Conservation (phyloP, 1,139 yeast species). For the Hyphopichia burtonii region DNA sequence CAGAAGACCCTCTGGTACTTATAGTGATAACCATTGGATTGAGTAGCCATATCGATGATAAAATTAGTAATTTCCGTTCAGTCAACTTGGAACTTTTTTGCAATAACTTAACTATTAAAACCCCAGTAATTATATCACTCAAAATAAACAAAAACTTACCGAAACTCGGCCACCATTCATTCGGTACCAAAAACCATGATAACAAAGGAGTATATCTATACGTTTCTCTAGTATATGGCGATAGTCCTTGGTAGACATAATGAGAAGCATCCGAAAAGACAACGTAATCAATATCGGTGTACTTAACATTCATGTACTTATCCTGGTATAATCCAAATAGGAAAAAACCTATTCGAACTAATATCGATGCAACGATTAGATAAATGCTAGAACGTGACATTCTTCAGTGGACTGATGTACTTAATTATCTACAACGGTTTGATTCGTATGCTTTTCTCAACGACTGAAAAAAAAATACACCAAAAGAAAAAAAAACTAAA, state of each 20-base stretch:
- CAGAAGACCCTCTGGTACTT: conserved; percentile 91
- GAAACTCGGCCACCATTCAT: conserved; percentile 58
- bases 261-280: conserved; percentile 91
- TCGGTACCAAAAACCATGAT: conserved; percentile 80
- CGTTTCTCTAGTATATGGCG: conserved; percentile 85
- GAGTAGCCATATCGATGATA: conserved; percentile 74
- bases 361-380: conserved; percentile 22
- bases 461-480: background rate
- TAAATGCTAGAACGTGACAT: background rate
- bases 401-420: background rate
- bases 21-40: conserved; percentile 96
- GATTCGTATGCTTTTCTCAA: too few species aligned
- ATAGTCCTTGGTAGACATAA: conserved; percentile 57
- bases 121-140: conserved; percentile 82
- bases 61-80: conserved; percentile 30
- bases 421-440: too few species aligned
- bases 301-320: conserved; percentile 70
- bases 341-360: conserved; percentile 64
- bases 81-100: conserved; percentile 15
- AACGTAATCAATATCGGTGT: conserved; percentile 90
- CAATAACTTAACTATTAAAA: conserved; percentile 50
- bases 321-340: conserved; percentile 89
- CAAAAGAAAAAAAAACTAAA: background rate
- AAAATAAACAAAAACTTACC: conserved; percentile 78
- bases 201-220: conserved; percentile 90